Evolutionary conservation across 805 yeast species (phyloP), one percentile per base, ranked within the genome.

Genomic region (Zygosaccharomyces bailii): DNA sequence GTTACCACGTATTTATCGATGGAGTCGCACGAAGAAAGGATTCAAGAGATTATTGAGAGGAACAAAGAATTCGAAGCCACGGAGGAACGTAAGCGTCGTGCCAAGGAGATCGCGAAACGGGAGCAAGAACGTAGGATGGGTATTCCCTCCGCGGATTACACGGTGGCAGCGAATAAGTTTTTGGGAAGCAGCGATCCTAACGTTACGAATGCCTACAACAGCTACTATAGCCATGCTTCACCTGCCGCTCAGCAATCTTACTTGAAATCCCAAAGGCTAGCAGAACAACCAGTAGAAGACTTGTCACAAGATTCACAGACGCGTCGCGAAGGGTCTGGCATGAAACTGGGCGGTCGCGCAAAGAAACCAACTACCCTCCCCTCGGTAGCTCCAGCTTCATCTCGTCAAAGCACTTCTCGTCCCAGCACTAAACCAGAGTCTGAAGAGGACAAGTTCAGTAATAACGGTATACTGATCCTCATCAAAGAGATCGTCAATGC

Each of bases 11-110:
- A 86, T 68, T 73, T 93, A 71, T 91, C 88, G 63, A 91, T 93
- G 98, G 98, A 93, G 69, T 86, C 96, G 32, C 97, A 93, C 65
- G 99, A 93, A 69, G 99, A 93, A 70, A 91, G 87, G 73, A 91
- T 95, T 61, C 98, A 93, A 73, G 97, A 93, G 65, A 90, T 93
- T 64, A 93, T 93, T 58, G 98, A 88, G 69, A 82, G 90, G 66
- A 93, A 93, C 73, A 93, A 93, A 70, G 99, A 93, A 70, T 71
- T 86, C 59, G 99, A 91, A 68, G 99, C 99, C 32, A 82, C 87
- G 44, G 99, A 93, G 69, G 96, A 91, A 68, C 84, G 98, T 69
- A 91, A 91, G 71, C 85, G 95, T 68, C 82, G 87, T 64, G 97
- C 98, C 40, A 87, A 85, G 66, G 95, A 86, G 61, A 83, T 86